Conservation (phyloP, 2,329 filamentous ascomycete genomes). For the Colletotrichum sp. region DNA sequence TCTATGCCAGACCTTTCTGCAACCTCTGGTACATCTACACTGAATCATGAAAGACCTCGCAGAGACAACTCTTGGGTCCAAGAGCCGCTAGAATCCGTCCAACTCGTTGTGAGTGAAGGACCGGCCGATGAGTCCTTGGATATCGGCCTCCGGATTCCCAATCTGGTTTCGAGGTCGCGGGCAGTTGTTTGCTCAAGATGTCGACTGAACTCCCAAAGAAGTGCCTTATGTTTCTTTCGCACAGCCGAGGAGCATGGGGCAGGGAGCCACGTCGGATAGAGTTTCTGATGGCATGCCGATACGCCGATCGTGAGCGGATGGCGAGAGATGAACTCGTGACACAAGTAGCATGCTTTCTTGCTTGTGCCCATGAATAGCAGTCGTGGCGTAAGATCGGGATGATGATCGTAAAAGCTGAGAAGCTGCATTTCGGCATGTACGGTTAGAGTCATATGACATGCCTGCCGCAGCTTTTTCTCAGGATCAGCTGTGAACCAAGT, state of each 20-base stretch:
- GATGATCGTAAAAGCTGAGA: constrained; percentile 32
- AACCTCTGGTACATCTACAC: not conserved
- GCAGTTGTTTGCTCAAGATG: constrained; percentile 15
- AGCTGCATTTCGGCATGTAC: constrained; percentile 38
- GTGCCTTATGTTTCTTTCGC: constrained; percentile 12
- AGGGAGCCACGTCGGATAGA: constrained; percentile 37
- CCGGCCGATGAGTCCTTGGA: constrained; percentile 25
- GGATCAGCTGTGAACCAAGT: constrained; percentile 3
- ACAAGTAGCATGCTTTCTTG: constrained; percentile 38
- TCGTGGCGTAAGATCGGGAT: constrained; percentile 23
- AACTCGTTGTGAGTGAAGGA: constrained; percentile 16
- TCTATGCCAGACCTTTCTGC: not conserved
- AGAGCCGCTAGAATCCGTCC: not conserved
- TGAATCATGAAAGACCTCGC: not conserved
- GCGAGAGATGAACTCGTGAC: constrained; percentile 27
- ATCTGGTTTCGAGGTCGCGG: constrained; percentile 22
- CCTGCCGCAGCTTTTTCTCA: constrained; percentile 23
- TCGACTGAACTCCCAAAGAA: constrained; percentile 21
- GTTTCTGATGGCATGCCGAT: constrained; percentile 35
- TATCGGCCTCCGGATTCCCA: constrained; percentile 19
- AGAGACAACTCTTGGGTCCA: not conserved
- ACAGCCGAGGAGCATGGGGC: constrained; percentile 10
- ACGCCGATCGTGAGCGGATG: constrained; percentile 28
- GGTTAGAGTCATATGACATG: constrained; percentile 26
- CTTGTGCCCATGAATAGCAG: constrained; percentile 34